A percentile compares a stretch with the other conserved stretches of the same genome.
Evolutionary conservation across 1,284 basidiomycete species (phyloP).

Genomic region (Moniliella sp.): DNA sequence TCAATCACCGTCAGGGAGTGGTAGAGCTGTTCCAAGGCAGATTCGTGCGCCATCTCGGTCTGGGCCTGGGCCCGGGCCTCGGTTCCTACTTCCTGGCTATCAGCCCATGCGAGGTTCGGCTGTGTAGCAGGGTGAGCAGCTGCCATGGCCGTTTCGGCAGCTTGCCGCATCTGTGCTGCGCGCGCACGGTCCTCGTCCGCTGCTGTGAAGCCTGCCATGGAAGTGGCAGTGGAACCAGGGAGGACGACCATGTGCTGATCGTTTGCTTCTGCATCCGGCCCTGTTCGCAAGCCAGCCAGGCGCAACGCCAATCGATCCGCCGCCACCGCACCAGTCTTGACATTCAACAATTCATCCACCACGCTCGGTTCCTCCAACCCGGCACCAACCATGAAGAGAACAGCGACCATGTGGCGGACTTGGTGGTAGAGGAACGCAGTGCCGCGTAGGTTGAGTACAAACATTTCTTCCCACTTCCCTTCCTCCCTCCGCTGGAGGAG

Average conservation of each 20-base stretch:
- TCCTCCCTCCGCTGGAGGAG: not conserved
- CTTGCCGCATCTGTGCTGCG: too few species aligned
- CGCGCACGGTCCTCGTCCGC: not conserved
- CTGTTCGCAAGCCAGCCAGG: not conserved
- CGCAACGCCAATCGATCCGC: slow-evolving; percentile 2
- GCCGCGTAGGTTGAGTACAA: slow-evolving; percentile 67
- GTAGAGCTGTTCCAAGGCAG: too few species aligned
- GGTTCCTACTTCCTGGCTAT: too few species aligned
- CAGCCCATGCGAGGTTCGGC: not conserved
- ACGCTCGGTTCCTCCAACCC: slow-evolving; percentile 55
- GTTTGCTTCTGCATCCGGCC: not conserved
- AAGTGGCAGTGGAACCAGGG: slow-evolving; percentile 3
- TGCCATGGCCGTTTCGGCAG: too few species aligned
- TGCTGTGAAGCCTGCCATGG: slow-evolving; percentile 1
- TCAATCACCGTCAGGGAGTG: slow-evolving; percentile 6
- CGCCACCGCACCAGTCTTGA: slow-evolving; percentile 27
- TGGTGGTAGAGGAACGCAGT: slow-evolving; percentile 88
- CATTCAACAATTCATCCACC: slow-evolving; percentile 57
- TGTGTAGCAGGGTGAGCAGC: not conserved
- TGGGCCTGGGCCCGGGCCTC: too few species aligned
- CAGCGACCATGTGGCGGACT: slow-evolving; percentile 81
- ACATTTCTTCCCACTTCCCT: slow-evolving; percentile 26
- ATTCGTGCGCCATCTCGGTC: too few species aligned
- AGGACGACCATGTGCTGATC: not conserved
- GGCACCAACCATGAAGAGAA: slow-evolving; percentile 69